Evolutionary conservation across 2,329 filamentous ascomycete species (phyloP), one percentile per base, ranked within the genome.

Genomic region (Aspergillus alliaceus): DNA sequence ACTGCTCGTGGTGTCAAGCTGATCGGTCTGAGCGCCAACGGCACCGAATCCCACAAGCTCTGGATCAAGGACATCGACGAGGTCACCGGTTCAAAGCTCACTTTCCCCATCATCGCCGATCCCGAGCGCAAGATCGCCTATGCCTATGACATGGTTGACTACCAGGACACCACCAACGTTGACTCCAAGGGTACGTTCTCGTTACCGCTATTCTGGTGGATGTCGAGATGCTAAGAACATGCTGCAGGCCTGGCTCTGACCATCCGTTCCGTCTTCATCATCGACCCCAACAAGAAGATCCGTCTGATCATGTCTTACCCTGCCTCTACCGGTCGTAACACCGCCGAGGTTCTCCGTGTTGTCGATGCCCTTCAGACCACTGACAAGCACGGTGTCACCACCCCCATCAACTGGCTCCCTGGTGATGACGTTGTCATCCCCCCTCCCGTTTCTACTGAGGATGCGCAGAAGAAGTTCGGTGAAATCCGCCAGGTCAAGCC

Each of bases 351-450:
- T 50, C 85, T 93, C 69, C 87, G 90, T 71, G 87, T 91, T 65
- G 80, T 93, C 74, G 89, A 92, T 81, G 90, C 88, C 55, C 84
- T 93, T 64, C 89, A 92, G 82, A 88, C 88, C 46, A 91, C 89
- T 59, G 93, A 96, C 80, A 93, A 91, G 85, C 87, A 95, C 84
- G 89, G 89, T 68, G 80, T 96, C 74, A 91, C 90, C 66, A 95
- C 90, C 59, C 92, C 92, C 53, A 93, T 96, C 78, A 90, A 96
- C 83, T 96, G 92, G 92, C 82, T 88, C 48, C 87, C 87, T 39
- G 92, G 93, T 52, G 89, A 96, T 71, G 92, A 97, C 74, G 93
- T 96, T 68, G 96, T 97, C 71, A 90, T 97, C 61, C 91, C 92
- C 72, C 91, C 92, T 46, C 83, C 82, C 59, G 86, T 97, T 73